These are phyloP conservation scores for Candida sp. DNA, from an alignment of 1,139 yeast species.

Conservation along the genomic window DNA sequence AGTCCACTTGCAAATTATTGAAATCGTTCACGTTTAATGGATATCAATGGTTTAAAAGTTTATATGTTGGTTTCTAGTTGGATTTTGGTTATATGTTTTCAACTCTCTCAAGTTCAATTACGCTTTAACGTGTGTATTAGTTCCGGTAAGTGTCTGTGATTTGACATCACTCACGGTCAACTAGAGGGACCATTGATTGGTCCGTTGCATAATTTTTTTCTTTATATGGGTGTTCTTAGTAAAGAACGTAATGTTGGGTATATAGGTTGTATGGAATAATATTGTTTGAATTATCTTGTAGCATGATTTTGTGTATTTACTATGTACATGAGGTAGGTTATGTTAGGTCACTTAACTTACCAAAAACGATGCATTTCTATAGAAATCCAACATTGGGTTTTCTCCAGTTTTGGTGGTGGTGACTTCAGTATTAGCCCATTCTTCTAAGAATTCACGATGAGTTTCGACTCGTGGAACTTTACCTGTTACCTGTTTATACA, in stretches of 20 bases:
- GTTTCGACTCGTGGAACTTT: conserved; percentile 52
- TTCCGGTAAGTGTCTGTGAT: not conserved
- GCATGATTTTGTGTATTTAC: not conserved
- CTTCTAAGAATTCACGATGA: conserved; percentile 62
- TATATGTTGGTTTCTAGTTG: too few species aligned
- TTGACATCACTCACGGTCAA: not conserved
- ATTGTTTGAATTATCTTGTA: not conserved
- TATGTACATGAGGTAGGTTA: not conserved
- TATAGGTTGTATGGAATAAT: not conserved
- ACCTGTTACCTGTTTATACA: conserved; percentile 66
- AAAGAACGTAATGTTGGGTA: not conserved
- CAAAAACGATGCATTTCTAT: conserved; percentile 75
- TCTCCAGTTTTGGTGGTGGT: conserved; percentile 78
- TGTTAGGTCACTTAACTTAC: conserved; percentile 9
- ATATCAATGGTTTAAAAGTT: too few species aligned
- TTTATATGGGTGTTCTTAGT: not conserved
- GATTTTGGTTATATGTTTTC: too few species aligned
- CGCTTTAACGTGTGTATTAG: not conserved
- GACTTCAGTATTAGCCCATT: conserved; percentile 69
- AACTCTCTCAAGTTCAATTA: too few species aligned
- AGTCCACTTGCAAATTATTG: not conserved
- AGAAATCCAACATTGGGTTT: conserved; percentile 83
- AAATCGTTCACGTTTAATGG: too few species aligned
- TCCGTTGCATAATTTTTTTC: not conserved
- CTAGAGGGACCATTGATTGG: not conserved